These are phyloP conservation scores for Fennellomyces sp. DNA, from an alignment of 371 early-diverging fungal species.

Conservation along the genomic window DNA sequence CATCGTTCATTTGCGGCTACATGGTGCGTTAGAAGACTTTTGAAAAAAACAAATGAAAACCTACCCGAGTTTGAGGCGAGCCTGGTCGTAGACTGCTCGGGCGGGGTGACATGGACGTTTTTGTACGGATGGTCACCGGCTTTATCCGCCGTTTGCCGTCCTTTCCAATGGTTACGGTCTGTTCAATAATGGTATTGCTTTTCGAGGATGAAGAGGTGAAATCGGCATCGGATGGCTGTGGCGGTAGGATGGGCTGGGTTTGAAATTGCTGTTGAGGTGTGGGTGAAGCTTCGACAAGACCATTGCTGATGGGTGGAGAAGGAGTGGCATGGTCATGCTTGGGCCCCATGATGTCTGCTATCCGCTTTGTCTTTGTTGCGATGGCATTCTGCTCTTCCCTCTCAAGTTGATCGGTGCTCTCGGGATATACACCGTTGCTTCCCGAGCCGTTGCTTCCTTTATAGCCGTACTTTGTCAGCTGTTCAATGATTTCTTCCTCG, in stretches of 20 bases:
- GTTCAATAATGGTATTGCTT: slow-evolving; percentile 27
- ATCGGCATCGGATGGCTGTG: slow-evolving; percentile 10
- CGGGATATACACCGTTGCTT: slow-evolving; percentile 48
- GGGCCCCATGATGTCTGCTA: slow-evolving; percentile 52
- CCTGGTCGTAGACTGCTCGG: background rate
- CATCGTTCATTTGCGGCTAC: background rate
- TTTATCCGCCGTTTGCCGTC: slow-evolving; percentile 84
- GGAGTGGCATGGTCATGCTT: background rate
- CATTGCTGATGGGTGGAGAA: background rate
- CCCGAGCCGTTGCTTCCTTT: slow-evolving; percentile 47
- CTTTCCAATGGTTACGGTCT: slow-evolving; percentile 69
- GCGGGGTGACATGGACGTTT: background rate
- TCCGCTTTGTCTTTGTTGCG: slow-evolving; percentile 32
- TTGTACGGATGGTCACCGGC: slow-evolving; percentile 47
- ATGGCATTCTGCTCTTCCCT: slow-evolving; percentile 65
- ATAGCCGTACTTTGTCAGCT: slow-evolving; percentile 76
- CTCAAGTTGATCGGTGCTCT: slow-evolving; percentile 65
- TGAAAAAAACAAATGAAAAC: background rate
- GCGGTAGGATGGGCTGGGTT: background rate
- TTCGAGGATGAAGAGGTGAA: slow-evolving; percentile 26
- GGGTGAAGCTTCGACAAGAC: background rate
- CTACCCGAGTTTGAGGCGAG: background rate
- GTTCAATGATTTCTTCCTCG: slow-evolving; percentile 61
- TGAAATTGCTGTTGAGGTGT: background rate
- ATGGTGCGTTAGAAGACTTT: background rate